Conservation (phyloP, 257 asterid species). For the Plantago ovata region DNA sequence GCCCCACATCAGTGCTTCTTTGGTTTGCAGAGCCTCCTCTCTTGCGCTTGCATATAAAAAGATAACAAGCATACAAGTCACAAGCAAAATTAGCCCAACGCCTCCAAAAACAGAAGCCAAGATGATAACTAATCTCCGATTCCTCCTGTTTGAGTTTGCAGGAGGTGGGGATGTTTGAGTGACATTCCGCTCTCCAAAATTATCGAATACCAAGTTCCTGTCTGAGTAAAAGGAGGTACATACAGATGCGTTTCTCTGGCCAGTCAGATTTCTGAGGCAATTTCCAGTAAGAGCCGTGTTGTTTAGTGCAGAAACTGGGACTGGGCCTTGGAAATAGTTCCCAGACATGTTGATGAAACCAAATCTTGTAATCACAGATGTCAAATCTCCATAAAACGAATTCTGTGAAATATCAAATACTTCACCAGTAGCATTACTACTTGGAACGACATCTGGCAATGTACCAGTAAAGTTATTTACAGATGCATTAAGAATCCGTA, state of each 20-base stretch:
- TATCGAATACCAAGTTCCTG: constrained; percentile 68
- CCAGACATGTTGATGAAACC: constrained; percentile 57
- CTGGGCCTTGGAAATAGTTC: constrained; percentile 74
- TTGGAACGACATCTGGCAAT: constrained; percentile 42
- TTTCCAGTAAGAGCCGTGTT: constrained; percentile 36
- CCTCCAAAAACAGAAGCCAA: constrained; percentile 75
- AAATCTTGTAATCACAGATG: constrained; percentile 48
- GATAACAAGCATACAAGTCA: constrained; percentile 30
- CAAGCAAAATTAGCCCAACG: constrained; percentile 41
- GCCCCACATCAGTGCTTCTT: constrained; percentile 13
- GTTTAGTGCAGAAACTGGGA: constrained; percentile 53
- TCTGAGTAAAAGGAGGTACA: constrained; percentile 67
- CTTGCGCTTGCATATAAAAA: constrained; percentile 52
- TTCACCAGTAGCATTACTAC: constrained; percentile 32
- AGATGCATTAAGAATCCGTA: constrained; percentile 65
- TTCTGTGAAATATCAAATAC: constrained; percentile 61
- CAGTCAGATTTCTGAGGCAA: constrained; percentile 53
- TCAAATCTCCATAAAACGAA: constrained; percentile 64
- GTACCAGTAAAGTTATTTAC: constrained; percentile 74
- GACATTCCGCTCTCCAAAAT: constrained; percentile 58
- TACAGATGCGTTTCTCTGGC: constrained; percentile 53
- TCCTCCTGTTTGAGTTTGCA: constrained; percentile 34
- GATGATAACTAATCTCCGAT: constrained; percentile 39
- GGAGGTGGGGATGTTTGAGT: constrained; percentile 40
- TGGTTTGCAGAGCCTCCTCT: constrained; percentile 39